Percentiles rank a stretch among this genome's conserved stretches.
phyloP scores from a whole-genome alignment of 139 green algal species.

The Edaphochlamys debaryana region DNA sequence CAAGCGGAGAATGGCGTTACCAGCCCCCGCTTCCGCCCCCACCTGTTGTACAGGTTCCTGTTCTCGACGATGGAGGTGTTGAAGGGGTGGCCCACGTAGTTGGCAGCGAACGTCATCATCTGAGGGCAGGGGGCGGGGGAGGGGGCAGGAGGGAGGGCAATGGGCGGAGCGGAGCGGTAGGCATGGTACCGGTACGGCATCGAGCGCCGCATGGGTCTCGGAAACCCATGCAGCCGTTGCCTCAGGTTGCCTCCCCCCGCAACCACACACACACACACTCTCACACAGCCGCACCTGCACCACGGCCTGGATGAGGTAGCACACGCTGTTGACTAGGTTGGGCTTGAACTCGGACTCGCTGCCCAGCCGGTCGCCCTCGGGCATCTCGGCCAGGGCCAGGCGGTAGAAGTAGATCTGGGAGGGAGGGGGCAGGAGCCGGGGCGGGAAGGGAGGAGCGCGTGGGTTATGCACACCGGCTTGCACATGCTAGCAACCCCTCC shows the following conservation, averaged over 20 bases:
- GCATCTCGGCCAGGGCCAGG: constrained; percentile 53
- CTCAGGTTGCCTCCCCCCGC: too few species aligned
- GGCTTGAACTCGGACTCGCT: constrained; percentile 90
- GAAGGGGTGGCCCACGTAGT: constrained; percentile 96
- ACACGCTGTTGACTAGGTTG: constrained; percentile 98
- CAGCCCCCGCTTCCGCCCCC: too few species aligned
- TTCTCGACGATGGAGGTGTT: constrained; percentile 88
- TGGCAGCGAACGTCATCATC: constrained; percentile 95
- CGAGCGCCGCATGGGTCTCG: too few species aligned
- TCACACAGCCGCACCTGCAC: constrained; percentile 66
- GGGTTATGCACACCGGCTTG: too few species aligned
- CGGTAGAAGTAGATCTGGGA: constrained; percentile 39
- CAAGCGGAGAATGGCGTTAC: too few species aligned
- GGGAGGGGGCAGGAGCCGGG: too few species aligned
- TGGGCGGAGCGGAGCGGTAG: neutral
- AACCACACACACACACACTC: neutral
- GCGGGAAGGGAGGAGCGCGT: too few species aligned
- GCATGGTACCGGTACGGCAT: neutral
- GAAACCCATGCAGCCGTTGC: too few species aligned
- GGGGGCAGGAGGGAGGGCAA: neutral
- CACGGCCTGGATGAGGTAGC: constrained; percentile 91
- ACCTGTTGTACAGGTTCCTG: constrained; percentile 66
- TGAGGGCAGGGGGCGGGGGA: constrained; percentile 1
- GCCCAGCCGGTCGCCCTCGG: constrained; percentile 73
- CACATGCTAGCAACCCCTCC: too few species aligned